A percentile compares a stretch with the other conserved stretches of the same genome.
These are phyloP conservation scores for Diutina siamensis DNA, from an alignment of 1,139 yeast species.

Conservation along the genomic window DNA sequence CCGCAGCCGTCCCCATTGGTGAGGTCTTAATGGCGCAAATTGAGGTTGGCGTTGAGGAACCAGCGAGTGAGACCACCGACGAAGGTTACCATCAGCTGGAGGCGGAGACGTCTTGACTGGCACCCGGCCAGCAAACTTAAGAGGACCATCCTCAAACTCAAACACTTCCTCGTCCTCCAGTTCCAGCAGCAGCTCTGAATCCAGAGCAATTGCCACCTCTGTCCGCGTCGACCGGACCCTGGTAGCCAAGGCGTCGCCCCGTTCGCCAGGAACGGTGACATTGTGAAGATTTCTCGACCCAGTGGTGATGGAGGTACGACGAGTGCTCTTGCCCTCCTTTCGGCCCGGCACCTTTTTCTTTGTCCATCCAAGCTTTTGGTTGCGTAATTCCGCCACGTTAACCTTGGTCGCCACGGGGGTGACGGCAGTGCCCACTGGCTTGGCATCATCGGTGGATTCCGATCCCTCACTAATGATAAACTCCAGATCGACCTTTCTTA, in stretches of 20 bases:
- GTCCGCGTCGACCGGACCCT: neutral
- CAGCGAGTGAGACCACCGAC: constrained; percentile 10
- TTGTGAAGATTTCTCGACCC: constrained; percentile 34
- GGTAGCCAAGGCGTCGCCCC: neutral
- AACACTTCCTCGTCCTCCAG: constrained; percentile 18
- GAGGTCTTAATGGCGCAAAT: constrained; percentile 15
- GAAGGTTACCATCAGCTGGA: constrained; percentile 12
- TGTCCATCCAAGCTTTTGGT: constrained; percentile 32
- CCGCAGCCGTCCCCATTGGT: constrained; percentile 25
- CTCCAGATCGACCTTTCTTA: constrained; percentile 42
- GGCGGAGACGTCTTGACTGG: constrained; percentile 34
- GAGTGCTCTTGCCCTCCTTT: constrained; percentile 11
- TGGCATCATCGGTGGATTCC: constrained; percentile 7
- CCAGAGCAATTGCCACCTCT: constrained; percentile 11
- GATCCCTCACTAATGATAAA: constrained; percentile 31
- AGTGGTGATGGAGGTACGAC: constrained; percentile 50
- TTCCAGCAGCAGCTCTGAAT: constrained; percentile 34
- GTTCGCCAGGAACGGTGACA: constrained; percentile 32
- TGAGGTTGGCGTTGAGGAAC: constrained; percentile 17
- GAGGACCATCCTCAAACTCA: neutral
- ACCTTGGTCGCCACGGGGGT: neutral
- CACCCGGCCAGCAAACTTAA: constrained; percentile 32
- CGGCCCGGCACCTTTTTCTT: constrained; percentile 15
- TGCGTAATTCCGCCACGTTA: constrained; percentile 4
- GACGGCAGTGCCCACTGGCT: neutral